Evolutionary conservation across 148 eudicot species (phyloP), one percentile per base, ranked within the genome.

Genomic region (Silene uniflora): DNA sequence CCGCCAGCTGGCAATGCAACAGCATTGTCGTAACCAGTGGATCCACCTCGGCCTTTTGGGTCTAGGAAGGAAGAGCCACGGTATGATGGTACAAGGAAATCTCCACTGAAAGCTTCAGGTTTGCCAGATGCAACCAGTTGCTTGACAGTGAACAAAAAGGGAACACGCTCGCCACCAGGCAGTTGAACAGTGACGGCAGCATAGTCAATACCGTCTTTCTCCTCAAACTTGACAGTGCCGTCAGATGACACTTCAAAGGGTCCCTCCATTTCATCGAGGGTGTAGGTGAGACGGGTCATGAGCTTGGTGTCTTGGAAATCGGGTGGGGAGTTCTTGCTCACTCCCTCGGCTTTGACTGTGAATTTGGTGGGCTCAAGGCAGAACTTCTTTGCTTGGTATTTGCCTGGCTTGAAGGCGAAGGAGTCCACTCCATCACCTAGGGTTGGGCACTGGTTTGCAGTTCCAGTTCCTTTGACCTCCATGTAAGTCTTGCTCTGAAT

Each of bases 1-100:
- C 99, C 99, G n/a, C 99, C 99, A 7, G 98, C 99, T 5, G 99
- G 99, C 84, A 96, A 71, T 7, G 99, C 99, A 18, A 92, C 99
- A 0, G 99, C 98, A 5, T 91, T 96, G 74, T 96, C 99, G 71
- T 96, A 92, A 18, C 99, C 99, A 0, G 97, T 92, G 7, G 99
- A 96, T 0, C 98, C 99, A 73, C 99, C 99, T 25, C 99, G 76
- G 0, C 99, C 99, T 89, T 96, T 96, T 72, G 99, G 99, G 98
- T 96, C 99, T 39, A 96, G 85, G 86, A 96, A 96, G 16, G 99
- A 91, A 18, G 99, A 91, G 0, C 98, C 99, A 23, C 99, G 78
- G 89, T 96, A 96, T n/a, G 99, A 96, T 0, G 99, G 99, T 29
- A 96, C 99, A 0, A 96, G 84, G 61, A 91, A 96, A 18, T 88